Evolutionary conservation across 192 early-diverging fungal genomes (phyloP), one percentile per base, ranked within the genome.

Genomic region (Rhizoclosmatium globosum): DNA sequence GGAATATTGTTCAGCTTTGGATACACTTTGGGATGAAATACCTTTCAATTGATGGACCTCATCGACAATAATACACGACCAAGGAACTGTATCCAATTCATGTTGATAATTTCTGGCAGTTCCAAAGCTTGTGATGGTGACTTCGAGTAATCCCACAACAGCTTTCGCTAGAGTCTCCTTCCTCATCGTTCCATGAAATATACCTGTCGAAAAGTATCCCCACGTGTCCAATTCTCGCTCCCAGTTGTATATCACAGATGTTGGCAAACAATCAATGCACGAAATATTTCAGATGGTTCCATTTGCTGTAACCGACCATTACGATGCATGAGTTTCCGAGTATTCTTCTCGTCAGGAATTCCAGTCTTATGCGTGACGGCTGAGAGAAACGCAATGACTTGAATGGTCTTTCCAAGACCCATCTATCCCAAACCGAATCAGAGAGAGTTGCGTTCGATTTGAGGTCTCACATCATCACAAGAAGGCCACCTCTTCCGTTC

Each of bases 351-450:
- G 15, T 78, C 76, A 2, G 93, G 78, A 17, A 86, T 80, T 3
- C 82, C 93, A 41, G 60, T 62, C 23, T 62, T 62, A 39, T 23
- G 4, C 60, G 21, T 7, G 11, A 62, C 60, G 7, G 60, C 60
- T 39, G 68, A 46, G 4, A 97, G 59, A 72, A 96, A 95, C 44
- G 89, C 80, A 78, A 97, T 95, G 6, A 95, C 92, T 62, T 97
- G 95, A 42, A 93, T 93, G 13, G 95, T 97, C 83, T 97, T 97
- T 41, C 95, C 95, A 19, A 97, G 89, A n/a, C 95, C 95, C 95
- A 97, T 96, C 31, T 31, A 85, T 89, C 90, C 88, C 77, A 92
- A 90, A 0, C 31, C 31, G 31, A 31, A 31, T 31, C 31, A 31
- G 31, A 31, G 31, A 31, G 31, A 31, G 31, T 31, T 31, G 31